Conservation (phyloP, 192 early-diverging fungal genomes). For the Powellomyces hirtus region DNA sequence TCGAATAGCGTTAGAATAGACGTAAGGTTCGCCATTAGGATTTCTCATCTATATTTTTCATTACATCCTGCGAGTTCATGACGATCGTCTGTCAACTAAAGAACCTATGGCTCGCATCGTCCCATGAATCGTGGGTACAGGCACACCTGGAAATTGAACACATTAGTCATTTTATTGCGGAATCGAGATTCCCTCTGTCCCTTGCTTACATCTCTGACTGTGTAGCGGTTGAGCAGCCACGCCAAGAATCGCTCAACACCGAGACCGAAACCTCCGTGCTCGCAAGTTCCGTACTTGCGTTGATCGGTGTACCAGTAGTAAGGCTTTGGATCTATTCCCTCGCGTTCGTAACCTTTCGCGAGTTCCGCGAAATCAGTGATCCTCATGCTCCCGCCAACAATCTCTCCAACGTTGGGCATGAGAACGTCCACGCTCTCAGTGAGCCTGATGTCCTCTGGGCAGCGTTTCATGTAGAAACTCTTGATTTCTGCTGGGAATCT, state of each 20-base stretch:
- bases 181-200: not conserved
- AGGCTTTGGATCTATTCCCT: slow-evolving; percentile 87
- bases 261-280: slow-evolving; percentile 97
- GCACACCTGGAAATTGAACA: slow-evolving; percentile 42
- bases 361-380: slow-evolving; percentile 83
- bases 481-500: slow-evolving; percentile 98
- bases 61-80: too few species aligned
- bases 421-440: slow-evolving; percentile 98
- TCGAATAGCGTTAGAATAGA: too few species aligned
- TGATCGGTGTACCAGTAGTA: slow-evolving; percentile 99
- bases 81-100: too few species aligned
- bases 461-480: slow-evolving; percentile 98
- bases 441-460: slow-evolving; percentile 73
- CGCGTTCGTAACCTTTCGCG: slow-evolving; percentile 78
- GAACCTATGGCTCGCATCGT: slow-evolving; percentile 73
- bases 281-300: slow-evolving; percentile 95
- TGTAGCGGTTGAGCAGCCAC: slow-evolving; percentile 90
- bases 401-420: slow-evolving; percentile 98
- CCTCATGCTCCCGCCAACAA: slow-evolving; percentile 98
- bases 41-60: too few species aligned
- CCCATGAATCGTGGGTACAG: slow-evolving; percentile 92
- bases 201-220: slow-evolving; percentile 68
- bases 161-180: not conserved
- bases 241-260: slow-evolving; percentile 97
- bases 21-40: too few species aligned